Evolutionary conservation across 768 basidiomycete genomes (phyloP).

Genomic region (Psilocybe cyanescens): DNA sequence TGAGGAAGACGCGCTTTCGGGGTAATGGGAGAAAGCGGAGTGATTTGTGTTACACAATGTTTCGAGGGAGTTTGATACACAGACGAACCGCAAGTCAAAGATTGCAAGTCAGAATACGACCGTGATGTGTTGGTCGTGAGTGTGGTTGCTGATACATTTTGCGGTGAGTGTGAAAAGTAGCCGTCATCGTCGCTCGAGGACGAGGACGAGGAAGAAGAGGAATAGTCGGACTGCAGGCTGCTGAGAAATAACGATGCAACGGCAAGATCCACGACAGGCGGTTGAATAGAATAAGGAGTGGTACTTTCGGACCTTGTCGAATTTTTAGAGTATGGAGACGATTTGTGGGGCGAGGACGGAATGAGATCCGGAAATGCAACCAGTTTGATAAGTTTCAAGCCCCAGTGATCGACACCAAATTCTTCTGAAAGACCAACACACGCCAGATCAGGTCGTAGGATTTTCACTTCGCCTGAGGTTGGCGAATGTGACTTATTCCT

Average conservation of each 20-base stretch:
- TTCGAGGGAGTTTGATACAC: constrained; percentile 40
- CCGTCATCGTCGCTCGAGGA: constrained; percentile 53
- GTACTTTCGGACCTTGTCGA: background rate
- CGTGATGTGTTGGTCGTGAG: constrained; percentile 41
- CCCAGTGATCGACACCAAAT: constrained; percentile 67
- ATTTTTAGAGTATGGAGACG: constrained; percentile 15
- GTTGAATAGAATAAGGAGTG: constrained; percentile 1
- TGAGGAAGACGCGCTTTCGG: background rate
- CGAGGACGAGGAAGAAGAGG: constrained; percentile 19
- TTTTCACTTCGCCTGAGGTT: constrained; percentile 57
- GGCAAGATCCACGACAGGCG: constrained; percentile 13
- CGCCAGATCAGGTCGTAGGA: constrained; percentile 72
- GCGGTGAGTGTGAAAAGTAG: constrained; percentile 65
- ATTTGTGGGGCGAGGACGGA: constrained; percentile 29
- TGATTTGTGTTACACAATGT: constrained; percentile 23
- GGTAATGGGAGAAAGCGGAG: constrained; percentile 7
- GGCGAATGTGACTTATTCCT: constrained; percentile 54
- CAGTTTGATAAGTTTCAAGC: constrained; percentile 76
- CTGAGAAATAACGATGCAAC: constrained; percentile 8
- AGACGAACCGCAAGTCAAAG: constrained; percentile 26
- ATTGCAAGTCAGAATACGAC: constrained; percentile 46
- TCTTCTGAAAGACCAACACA: constrained; percentile 79
- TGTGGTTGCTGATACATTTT: constrained; percentile 37
- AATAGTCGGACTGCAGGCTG: constrained; percentile 4
- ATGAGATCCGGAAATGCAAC: constrained; percentile 79